Evolutionary conservation across 2,329 filamentous ascomycete species (phyloP).

Genomic region (Alternaria sp.): DNA sequence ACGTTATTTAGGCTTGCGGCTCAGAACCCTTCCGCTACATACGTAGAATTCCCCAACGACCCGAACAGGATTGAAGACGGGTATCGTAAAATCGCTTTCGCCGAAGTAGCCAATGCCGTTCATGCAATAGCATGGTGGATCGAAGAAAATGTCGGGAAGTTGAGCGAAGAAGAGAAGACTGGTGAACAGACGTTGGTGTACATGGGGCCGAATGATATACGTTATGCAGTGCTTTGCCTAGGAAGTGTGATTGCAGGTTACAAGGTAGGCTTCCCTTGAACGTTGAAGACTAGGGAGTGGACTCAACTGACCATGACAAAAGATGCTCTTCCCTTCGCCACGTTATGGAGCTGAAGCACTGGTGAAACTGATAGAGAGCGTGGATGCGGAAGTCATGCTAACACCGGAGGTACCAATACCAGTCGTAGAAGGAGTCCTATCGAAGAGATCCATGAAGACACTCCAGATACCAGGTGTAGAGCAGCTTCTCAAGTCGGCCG

Average conservation of each 20-base stretch:
- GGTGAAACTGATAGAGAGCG: constrained; percentile 28
- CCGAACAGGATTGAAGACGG: constrained; percentile 23
- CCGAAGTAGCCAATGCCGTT: constrained; percentile 37
- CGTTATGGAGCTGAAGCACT: constrained; percentile 32
- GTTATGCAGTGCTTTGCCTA: constrained; percentile 49
- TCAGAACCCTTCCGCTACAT: constrained; percentile 2
- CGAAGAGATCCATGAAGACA: constrained; percentile 24
- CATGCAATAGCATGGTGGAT: constrained; percentile 39
- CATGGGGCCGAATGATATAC: constrained; percentile 47
- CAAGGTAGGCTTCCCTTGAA: constrained; percentile 24
- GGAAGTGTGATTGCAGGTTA: constrained; percentile 55
- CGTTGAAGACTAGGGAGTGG: background rate
- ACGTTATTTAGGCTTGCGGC: constrained; percentile 16
- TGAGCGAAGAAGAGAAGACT: constrained; percentile 16
- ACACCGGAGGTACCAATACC: constrained; percentile 21
- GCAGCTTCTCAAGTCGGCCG: constrained; percentile 18
- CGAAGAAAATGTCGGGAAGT: constrained; percentile 37
- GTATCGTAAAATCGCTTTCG: constrained; percentile 41
- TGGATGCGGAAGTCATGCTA: constrained; percentile 29
- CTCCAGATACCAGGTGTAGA: constrained; percentile 26
- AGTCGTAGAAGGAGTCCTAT: constrained; percentile 19
- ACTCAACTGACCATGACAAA: background rate
- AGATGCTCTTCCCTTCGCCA: constrained; percentile 34
- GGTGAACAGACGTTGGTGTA: constrained; percentile 40
- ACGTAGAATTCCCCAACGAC: constrained; percentile 17